phyloP scores from a whole-genome alignment of 2,329 filamentous ascomycete species.

The Oidium heveae region DNA sequence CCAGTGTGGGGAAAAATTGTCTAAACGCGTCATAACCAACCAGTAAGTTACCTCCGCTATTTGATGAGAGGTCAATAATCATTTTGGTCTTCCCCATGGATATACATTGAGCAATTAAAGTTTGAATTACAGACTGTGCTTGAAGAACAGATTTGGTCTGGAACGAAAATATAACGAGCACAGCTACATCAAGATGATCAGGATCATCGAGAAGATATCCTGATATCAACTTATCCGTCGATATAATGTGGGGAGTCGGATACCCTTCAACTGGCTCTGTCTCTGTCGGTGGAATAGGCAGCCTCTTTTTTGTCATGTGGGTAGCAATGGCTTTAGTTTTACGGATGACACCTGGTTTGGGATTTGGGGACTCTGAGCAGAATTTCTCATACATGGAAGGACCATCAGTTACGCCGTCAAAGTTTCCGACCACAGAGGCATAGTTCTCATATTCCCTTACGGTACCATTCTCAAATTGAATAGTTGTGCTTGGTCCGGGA shows the following conservation, averaged over 20 bases:
- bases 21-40: slow-evolving; percentile 24
- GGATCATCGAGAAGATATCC: slow-evolving; percentile 9
- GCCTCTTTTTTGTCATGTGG: background rate
- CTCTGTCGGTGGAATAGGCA: background rate
- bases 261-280: slow-evolving; percentile 6
- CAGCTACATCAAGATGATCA: slow-evolving; percentile 8
- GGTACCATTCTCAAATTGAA: slow-evolving; percentile 17
- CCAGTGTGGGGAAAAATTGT: slow-evolving; percentile 14
- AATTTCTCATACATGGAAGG: slow-evolving; percentile 8
- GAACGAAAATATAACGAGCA: slow-evolving; percentile 9
- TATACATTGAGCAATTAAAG: slow-evolving; percentile 21
- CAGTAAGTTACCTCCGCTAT: slow-evolving; percentile 28
- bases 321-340: background rate
- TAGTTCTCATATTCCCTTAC: slow-evolving; percentile 12
- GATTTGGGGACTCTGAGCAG: slow-evolving; percentile 3
- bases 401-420: slow-evolving; percentile 8
- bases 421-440: slow-evolving; percentile 12
- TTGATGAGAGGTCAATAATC: slow-evolving; percentile 34
- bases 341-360: slow-evolving; percentile 16
- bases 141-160: slow-evolving; percentile 5
- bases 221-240: slow-evolving; percentile 6
- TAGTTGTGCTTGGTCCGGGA: slow-evolving; percentile 15
- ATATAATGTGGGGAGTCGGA: slow-evolving; percentile 8
- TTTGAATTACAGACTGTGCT: slow-evolving; percentile 8
- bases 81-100: slow-evolving; percentile 27